Base-by-base conservation (phyloP, 495 filamentous ascomycete species). In the Xylaria palmicola region DNA sequence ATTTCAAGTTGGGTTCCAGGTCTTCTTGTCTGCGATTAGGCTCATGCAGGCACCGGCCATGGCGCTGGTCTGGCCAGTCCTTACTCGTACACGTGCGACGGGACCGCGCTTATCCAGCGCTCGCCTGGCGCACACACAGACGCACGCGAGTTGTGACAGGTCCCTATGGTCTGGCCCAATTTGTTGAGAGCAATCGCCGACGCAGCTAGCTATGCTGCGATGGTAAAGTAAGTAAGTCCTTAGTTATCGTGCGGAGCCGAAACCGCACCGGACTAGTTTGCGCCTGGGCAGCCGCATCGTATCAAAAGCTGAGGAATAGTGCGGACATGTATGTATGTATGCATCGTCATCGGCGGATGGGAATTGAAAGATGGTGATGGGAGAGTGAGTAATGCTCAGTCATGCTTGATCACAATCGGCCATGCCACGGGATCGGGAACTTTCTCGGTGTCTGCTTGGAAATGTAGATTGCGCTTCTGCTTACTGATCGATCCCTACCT, bases 371-470 rank as follows among this genome's bases (percentile, higher is more conserved):
- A 30, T 49, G 15, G 7, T 51, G 27, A 32, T n/a, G n/a, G n/a
- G n/a, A n/a, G 45, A 0, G 49, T 53, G 49, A 53, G 34, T 40
- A 55, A 55, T 55, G 34, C 36, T 55, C 22, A 41, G 51, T 41
- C 8, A 41, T 41, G 36, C 22, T 39, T 6, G 22, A 34, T 44
- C 7, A 19, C 9, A 24, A 27, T 54, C 17, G 30, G 12, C 32
- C 20, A 3, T 17, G 22, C 34, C 22, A 17, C 36, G 24, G 36
- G 6, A 10, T 30, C 51, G 51, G 37, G n/a, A 27, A n/a, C 22
- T 24, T n/a, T 22, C 39, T 43, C 53, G 53, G 53, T 13, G 37
- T 56, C 44, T 56, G 53, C 53, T 56, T 40, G 36, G 20, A 41
- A 55, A 41, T 40, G 20, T 24, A 37, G 10, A 19, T 40, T 19